Percentiles rank a stretch among this genome's conserved stretches.
Evolutionary conservation across 768 basidiomycete genomes (phyloP).

Genomic region (Kwoniella newhampshirensis): DNA sequence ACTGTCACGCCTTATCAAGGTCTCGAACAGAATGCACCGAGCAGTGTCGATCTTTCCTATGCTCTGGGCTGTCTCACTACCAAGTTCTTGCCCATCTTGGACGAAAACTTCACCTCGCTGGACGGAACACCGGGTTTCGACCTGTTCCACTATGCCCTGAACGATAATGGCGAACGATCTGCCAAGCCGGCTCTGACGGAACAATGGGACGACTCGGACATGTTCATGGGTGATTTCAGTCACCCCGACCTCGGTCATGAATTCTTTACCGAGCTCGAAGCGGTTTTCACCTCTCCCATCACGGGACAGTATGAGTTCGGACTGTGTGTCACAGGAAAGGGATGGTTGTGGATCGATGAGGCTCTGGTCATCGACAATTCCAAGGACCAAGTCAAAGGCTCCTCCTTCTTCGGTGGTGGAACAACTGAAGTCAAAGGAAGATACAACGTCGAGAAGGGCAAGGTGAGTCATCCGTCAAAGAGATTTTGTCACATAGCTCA

Average conservation of each 20-base stretch:
- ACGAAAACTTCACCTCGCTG: constrained; percentile 61
- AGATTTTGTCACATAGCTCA: no score
- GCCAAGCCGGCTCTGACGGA: constrained; percentile 54
- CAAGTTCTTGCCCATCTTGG: constrained; percentile 70
- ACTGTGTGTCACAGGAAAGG: constrained; percentile 35
- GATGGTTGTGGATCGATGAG: constrained; percentile 38
- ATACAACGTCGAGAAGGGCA: background rate
- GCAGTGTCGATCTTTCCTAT: constrained; percentile 60
- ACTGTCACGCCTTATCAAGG: constrained; percentile 66
- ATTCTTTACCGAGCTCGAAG: constrained; percentile 35
- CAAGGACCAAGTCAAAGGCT: constrained; percentile 32
- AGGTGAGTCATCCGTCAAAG: no score
- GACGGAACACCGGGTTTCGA: constrained; percentile 65
- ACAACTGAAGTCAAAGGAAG: background rate
- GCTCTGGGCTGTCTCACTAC: constrained; percentile 63
- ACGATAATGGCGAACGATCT: constrained; percentile 57
- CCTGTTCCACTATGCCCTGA: constrained; percentile 62
- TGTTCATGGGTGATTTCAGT: constrained; percentile 66
- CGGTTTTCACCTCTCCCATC: constrained; percentile 32
- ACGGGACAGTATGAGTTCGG: constrained; percentile 36
- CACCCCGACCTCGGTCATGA: constrained; percentile 13
- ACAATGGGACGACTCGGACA: constrained; percentile 62
- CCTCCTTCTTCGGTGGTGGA: constrained; percentile 17
- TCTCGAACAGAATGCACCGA: constrained; percentile 59
- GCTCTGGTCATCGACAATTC: constrained; percentile 43